Evolutionary conservation across 257 asterid species (phyloP), one percentile per base, ranked within the genome.

Genomic region (Fraxinus pennsylvanica): DNA sequence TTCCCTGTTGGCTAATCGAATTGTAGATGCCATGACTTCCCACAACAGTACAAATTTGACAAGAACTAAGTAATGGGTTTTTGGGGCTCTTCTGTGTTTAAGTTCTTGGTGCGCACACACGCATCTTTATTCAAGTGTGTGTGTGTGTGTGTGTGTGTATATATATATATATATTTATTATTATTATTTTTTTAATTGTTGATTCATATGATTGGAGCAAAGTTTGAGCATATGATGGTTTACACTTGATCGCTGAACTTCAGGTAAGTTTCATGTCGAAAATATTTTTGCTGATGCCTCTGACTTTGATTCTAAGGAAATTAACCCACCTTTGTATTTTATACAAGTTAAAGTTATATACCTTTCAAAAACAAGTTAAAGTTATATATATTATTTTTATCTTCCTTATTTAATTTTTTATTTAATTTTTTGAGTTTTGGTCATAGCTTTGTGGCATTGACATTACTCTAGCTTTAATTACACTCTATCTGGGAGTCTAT

Each of bases 181-280:
- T 25, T 25, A 25, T 25, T 25, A 25, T 25, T 25, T 25, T 25
- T 25, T 25, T 25, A 25, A 38, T 76, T 45, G 5, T 45, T 45
- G 19, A 12, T 13, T 45, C 19, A 13, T 45, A 45, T 3, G 54
- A 72, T 74, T 79, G 79, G 87, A 79, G 79, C 89, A 75, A 81
- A 81, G 83, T 83, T 77, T 76, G 86, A 89, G 91, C 94, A 94
- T 63, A 81, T 92, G 97, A 94, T 92, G 97, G 79, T 88, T 85
- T 91, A 88, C 96, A 94, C 99, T 92, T 94, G 97, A 92, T 92
- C 94, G 45, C 95, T 82, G 97, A 94, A 92, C 94, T 88, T 83
- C 94, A 89, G 95, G 94, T 89, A 90, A 89, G 97, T 92, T 86
- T 76, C 76, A 81, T 90, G 96, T 91, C 66, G 95, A 91, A 73